Evolutionary conservation across 352 stramenopile genomes (phyloP).

Genomic region (Globisporangium orthogonon): DNA sequence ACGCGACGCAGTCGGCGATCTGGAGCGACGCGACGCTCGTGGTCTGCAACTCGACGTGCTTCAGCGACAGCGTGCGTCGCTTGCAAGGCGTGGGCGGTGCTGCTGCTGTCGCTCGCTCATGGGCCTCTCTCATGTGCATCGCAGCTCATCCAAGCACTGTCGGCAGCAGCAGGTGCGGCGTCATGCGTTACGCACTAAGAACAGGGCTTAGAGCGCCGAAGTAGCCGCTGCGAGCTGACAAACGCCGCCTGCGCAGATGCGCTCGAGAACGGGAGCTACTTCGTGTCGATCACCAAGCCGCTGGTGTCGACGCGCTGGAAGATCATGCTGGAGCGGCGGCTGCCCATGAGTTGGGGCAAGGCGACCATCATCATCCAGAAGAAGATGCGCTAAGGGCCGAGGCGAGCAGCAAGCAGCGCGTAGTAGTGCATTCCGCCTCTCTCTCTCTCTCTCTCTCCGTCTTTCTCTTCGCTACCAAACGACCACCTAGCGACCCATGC

Average conservation of each 20-base stretch:
- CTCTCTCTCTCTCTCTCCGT: no score
- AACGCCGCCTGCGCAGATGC: constrained; percentile 17
- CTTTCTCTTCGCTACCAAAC: no score
- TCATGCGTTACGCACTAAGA: not conserved
- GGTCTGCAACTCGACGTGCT: constrained; percentile 68
- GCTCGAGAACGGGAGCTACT: constrained; percentile 41
- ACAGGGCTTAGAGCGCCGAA: not conserved
- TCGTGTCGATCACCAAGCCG: constrained; percentile 57
- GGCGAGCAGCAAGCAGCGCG: no score
- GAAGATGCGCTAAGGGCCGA: constrained; percentile 32
- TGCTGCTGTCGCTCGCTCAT: not conserved
- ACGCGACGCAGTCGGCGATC: constrained; percentile 38
- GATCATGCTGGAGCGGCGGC: constrained; percentile 50
- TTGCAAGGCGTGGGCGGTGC: not conserved
- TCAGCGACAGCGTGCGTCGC: constrained; percentile 48
- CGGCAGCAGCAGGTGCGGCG: constrained; percentile 9
- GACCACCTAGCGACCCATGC: constrained; percentile 23
- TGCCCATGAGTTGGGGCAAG: constrained; percentile 59
- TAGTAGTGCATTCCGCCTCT: no score
- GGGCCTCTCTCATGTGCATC: not conserved
- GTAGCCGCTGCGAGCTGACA: not conserved
- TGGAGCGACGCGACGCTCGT: constrained; percentile 55
- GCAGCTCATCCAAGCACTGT: constrained; percentile 28
- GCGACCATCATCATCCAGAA: constrained; percentile 61
- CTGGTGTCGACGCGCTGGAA: constrained; percentile 50